Evolutionary conservation across 2,329 filamentous ascomycete species (phyloP).

Genomic region (Alternaria sp.): DNA sequence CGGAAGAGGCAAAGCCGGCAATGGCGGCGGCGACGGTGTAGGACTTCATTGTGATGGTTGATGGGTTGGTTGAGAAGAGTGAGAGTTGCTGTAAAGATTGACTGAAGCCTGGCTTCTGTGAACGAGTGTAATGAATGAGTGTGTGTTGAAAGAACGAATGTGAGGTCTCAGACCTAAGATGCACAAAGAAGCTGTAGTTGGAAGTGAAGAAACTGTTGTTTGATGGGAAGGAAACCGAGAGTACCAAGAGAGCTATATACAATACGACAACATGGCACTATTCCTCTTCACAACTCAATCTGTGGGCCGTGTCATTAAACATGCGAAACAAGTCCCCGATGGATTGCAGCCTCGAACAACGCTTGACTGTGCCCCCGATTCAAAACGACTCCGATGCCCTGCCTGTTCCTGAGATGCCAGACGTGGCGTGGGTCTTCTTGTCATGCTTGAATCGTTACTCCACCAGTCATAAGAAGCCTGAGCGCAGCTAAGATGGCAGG

Average conservation of each 20-base stretch:
- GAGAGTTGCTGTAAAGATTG: constrained; percentile 30
- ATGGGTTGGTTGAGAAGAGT: constrained; percentile 19
- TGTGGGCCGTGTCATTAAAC: constrained; percentile 50
- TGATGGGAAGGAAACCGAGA: constrained; percentile 12
- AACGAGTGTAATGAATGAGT: constrained; percentile 42
- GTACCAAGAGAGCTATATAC: constrained; percentile 31
- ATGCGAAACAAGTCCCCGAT: constrained; percentile 41
- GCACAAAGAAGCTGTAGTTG: constrained; percentile 37
- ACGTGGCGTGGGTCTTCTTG: constrained; percentile 27
- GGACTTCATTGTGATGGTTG: constrained; percentile 53
- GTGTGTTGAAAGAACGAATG: constrained; percentile 47
- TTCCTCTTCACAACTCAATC: constrained; percentile 20
- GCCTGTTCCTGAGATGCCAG: constrained; percentile 24
- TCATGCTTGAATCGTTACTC: constrained; percentile 35
- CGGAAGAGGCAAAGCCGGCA: constrained; percentile 56
- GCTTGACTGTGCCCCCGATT: constrained; percentile 28
- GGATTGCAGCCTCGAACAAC: constrained; percentile 29
- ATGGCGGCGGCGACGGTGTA: constrained; percentile 52
- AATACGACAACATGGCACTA: constrained; percentile 11
- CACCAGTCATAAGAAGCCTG: constrained; percentile 34
- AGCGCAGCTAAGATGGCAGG: constrained; percentile 23
- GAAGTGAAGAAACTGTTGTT: constrained; percentile 35
- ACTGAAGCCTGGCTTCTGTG: constrained; percentile 45
- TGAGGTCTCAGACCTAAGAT: constrained; percentile 49
- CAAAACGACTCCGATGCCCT: constrained; percentile 22